Conservation (phyloP, 345 rosid species). For the Durio zibethinus region DNA sequence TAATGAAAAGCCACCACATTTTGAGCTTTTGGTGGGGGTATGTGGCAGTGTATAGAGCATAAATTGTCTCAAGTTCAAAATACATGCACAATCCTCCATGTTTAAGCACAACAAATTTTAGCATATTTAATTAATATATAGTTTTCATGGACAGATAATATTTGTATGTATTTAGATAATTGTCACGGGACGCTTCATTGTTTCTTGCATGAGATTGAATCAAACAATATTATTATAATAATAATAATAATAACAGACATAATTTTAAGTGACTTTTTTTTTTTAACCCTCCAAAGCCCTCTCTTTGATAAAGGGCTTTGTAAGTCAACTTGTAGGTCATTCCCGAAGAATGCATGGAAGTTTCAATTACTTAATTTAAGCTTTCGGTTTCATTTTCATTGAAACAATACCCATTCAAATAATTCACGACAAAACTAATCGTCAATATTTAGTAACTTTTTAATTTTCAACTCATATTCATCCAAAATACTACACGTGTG, state of each 20-base stretch:
- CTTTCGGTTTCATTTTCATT: neutral
- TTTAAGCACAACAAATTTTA: neutral
- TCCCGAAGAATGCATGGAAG: slow-evolving; percentile 29
- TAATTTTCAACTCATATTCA: neutral
- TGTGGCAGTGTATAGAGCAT: neutral
- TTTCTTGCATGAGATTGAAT: neutral
- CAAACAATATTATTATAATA: neutral
- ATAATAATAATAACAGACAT: neutral
- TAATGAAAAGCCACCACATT: neutral
- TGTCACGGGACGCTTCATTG: neutral
- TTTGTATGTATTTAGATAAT: neutral
- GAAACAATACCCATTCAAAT: neutral
- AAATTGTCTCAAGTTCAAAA: neutral
- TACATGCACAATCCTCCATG: slow-evolving; percentile 7
- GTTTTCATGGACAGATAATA: neutral
- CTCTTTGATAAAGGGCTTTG: neutral
- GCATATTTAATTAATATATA: neutral
- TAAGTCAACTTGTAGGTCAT: slow-evolving; percentile 32
- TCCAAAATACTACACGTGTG: slow-evolving; percentile 17
- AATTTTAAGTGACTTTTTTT: neutral
- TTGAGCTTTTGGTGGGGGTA: neutral
- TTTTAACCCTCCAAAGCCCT: slow-evolving; percentile 2
- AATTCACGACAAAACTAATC: neutral
- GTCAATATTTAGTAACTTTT: neutral
- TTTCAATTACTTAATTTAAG: slow-evolving; percentile 20